phyloP scores from a whole-genome alignment of 108 stramenopile genomes.

The Fragilariopsis cylindrus region DNA sequence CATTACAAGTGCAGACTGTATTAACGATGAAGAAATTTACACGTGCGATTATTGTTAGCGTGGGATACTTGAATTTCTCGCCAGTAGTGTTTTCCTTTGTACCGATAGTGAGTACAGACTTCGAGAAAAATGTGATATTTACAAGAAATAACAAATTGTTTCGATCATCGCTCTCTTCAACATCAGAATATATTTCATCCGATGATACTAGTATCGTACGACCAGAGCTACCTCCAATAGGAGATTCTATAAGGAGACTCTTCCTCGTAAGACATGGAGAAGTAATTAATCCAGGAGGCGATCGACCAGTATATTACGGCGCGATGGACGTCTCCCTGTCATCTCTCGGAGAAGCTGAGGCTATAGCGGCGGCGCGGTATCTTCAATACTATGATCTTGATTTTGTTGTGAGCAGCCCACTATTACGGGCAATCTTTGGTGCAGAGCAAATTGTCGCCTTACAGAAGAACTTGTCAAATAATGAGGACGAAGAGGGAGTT shows the following conservation, averaged over 20 bases:
- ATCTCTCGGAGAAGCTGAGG: slow-evolving; percentile 81
- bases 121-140: neutral
- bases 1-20: too few species aligned
- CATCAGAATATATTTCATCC: slow-evolving; percentile 3
- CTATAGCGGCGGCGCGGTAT: slow-evolving; percentile 71
- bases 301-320: slow-evolving; percentile 85
- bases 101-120: neutral
- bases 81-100: neutral
- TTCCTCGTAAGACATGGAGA: slow-evolving; percentile 89
- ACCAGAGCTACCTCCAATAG: slow-evolving; percentile 44
- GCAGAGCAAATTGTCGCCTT: slow-evolving; percentile 56
- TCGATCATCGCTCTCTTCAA: neutral
- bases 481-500: slow-evolving; percentile 17
- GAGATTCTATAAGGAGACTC: slow-evolving; percentile 57
- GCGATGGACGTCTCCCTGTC: slow-evolving; percentile 83
- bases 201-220: slow-evolving; percentile 18
- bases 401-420: slow-evolving; percentile 71
- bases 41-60: neutral
- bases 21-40: too few species aligned
- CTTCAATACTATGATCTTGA: slow-evolving; percentile 64
- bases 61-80: neutral
- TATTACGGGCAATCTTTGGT: slow-evolving; percentile 79
- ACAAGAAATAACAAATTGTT: neutral
- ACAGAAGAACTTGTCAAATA: slow-evolving; percentile 5
- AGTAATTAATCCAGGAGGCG: slow-evolving; percentile 89